Evolutionary conservation across 768 basidiomycete genomes (phyloP).

Genomic region (Termitomyces sp.): DNA sequence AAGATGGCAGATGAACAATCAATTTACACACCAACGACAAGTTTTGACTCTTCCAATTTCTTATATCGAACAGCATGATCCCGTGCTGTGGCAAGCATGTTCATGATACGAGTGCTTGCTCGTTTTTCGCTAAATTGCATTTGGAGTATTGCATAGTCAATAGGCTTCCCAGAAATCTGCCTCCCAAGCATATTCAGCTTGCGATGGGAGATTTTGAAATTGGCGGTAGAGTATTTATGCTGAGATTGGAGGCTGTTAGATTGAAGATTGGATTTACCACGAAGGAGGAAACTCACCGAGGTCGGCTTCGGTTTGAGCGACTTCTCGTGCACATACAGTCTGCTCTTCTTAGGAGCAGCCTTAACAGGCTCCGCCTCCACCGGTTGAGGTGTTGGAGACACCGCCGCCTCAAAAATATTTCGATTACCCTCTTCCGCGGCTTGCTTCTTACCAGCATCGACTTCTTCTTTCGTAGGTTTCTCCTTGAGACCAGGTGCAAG

Average conservation of each 20-base stretch:
- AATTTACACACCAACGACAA: slow-evolving; percentile 71
- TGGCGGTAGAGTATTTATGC: slow-evolving; percentile 92
- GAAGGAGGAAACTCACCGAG: slow-evolving; percentile 17
- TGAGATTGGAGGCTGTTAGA: slow-evolving; percentile 22
- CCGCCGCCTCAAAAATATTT: slow-evolving; percentile 44
- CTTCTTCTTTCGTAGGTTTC: slow-evolving; percentile 37
- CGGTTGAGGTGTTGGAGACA: slow-evolving; percentile 10
- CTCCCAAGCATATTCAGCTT: slow-evolving; percentile 87
- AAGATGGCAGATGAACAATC: not conserved
- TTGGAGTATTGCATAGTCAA: slow-evolving; percentile 93
- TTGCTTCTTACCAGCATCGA: slow-evolving; percentile 38
- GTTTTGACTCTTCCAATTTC: slow-evolving; percentile 59
- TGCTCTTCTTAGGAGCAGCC: not conserved
- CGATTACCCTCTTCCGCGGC: slow-evolving; percentile 37
- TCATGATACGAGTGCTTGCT: slow-evolving; percentile 79
- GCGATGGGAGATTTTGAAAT: slow-evolving; percentile 90
- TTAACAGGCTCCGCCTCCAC: not conserved
- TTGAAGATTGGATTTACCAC: not conserved
- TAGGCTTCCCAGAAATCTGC: slow-evolving; percentile 86
- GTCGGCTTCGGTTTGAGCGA: slow-evolving; percentile 20
- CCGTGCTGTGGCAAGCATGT: slow-evolving; percentile 81
- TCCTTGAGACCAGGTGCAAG: slow-evolving; percentile 43
- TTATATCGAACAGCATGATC: slow-evolving; percentile 80
- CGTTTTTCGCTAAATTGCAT: slow-evolving; percentile 97
- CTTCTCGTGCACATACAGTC: slow-evolving; percentile 9